Conservation (phyloP, 768 basidiomycete species). For the Tulasnella sp. region DNA sequence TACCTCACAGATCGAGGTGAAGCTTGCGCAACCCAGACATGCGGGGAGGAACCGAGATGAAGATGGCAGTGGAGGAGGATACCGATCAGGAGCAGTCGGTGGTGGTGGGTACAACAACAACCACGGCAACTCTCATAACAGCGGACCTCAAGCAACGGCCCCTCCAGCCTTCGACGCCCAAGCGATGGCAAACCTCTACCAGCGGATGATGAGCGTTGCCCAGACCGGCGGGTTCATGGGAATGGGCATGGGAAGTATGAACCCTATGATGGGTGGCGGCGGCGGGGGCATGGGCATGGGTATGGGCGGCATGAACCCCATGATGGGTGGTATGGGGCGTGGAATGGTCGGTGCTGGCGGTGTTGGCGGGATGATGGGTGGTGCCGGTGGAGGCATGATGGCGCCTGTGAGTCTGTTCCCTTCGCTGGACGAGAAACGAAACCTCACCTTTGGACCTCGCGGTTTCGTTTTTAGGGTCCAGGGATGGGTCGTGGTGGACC, state of each 20-base stretch:
- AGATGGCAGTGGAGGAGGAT: slow-evolving; percentile 28
- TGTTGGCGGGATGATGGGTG: slow-evolving; percentile 28
- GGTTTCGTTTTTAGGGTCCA: background rate
- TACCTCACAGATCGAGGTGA: slow-evolving; percentile 76
- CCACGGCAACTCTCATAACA: slow-evolving; percentile 24
- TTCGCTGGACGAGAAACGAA: background rate
- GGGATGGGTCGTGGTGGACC: slow-evolving; percentile 18
- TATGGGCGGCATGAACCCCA: slow-evolving; percentile 35
- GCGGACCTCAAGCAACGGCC: background rate
- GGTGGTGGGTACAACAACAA: slow-evolving; percentile 12
- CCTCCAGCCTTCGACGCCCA: slow-evolving; percentile 75
- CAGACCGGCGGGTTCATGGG: slow-evolving; percentile 22
- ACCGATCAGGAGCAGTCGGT: slow-evolving; percentile 9
- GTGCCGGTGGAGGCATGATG: slow-evolving; percentile 32
- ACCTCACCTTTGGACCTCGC: background rate
- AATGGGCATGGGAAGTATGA: slow-evolving; percentile 21
- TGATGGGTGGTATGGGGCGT: slow-evolving; percentile 33
- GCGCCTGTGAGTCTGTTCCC: background rate
- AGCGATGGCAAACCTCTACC: slow-evolving; percentile 84
- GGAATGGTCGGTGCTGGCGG: slow-evolving; percentile 24
- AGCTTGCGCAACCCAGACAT: slow-evolving; percentile 79
- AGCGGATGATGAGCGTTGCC: slow-evolving; percentile 60
- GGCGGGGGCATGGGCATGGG: slow-evolving; percentile 31
- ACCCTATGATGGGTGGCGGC: slow-evolving; percentile 23
- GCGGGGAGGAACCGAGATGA: slow-evolving; percentile 48